Evolutionary conservation across 208 protist species (phyloP).

Genomic region (Trypanosoma platydactyli): DNA sequence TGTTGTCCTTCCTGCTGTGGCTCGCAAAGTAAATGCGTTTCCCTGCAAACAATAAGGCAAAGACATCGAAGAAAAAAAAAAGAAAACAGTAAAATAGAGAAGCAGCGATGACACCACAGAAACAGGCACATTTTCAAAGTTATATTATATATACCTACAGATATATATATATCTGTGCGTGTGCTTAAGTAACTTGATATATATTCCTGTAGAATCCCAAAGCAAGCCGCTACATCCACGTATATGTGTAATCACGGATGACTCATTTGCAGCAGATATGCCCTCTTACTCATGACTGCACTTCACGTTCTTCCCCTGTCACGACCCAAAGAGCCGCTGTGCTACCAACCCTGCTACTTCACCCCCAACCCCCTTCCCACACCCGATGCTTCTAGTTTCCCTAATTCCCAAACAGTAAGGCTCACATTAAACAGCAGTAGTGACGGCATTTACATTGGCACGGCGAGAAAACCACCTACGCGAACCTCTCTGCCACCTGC

Average conservation of each 20-base stretch:
- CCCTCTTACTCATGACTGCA: not conserved
- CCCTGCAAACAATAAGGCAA: not conserved
- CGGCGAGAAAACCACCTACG: slow-evolving; percentile 29
- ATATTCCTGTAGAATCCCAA: not conserved
- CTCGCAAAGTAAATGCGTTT: slow-evolving; percentile 4
- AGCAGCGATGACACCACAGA: slow-evolving; percentile 14
- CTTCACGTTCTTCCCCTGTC: too few species aligned
- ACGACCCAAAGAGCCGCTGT: too few species aligned
- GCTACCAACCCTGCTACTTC: not conserved
- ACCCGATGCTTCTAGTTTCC: not conserved
- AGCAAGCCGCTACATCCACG: too few species aligned
- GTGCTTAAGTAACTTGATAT: too few species aligned
- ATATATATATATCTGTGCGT: not conserved
- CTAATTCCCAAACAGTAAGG: not conserved
- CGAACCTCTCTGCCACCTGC: slow-evolving; percentile 86
- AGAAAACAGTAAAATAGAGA: slow-evolving; percentile 14
- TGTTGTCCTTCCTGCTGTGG: slow-evolving; percentile 1
- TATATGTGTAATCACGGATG: too few species aligned
- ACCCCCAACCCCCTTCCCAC: not conserved
- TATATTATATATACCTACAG: not conserved
- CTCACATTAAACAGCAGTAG: not conserved
- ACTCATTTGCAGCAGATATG: not conserved
- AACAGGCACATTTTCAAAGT: slow-evolving; percentile 2
- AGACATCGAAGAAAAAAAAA: slow-evolving; percentile 14
- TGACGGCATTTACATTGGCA: slow-evolving; percentile 7